Conservation (phyloP, 192 early-diverging fungal species). For the Backusella sp. region DNA sequence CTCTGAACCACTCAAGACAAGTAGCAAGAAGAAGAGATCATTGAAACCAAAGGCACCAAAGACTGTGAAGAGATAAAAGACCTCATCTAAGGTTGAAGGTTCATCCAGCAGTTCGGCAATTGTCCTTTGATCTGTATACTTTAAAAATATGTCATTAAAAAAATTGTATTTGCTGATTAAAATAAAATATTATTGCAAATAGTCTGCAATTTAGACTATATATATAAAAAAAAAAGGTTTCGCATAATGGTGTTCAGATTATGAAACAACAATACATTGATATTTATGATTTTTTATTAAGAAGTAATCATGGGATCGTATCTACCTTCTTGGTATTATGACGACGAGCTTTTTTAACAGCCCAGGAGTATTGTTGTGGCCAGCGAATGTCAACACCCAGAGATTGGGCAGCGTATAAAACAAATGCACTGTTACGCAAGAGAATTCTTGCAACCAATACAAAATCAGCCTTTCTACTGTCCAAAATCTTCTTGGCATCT, state of each 20-base stretch:
- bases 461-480: slow-evolving; percentile 66
- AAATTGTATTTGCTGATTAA: not conserved
- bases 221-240: too few species aligned
- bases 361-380: slow-evolving; percentile 55
- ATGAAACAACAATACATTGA: not conserved
- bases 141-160: too few species aligned
- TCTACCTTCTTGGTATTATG: not conserved
- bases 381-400: slow-evolving; percentile 58
- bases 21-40: slow-evolving; percentile 15
- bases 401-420: slow-evolving; percentile 57
- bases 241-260: not conserved
- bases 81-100: too few species aligned
- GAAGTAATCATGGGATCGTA: not conserved
- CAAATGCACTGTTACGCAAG: slow-evolving; percentile 69
- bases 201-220: too few species aligned
- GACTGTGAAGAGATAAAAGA: too few species aligned
- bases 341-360: slow-evolving; percentile 10
- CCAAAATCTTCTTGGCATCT: slow-evolving; percentile 71
- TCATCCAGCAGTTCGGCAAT: too few species aligned
- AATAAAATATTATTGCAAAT: not conserved
- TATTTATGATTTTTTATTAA: not conserved
- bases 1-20: slow-evolving; percentile 11
- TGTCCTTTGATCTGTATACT: too few species aligned
- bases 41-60: too few species aligned
- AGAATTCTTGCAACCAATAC: slow-evolving; percentile 69